A percentile compares a stretch with the other conserved stretches of the same genome.
Conservation (phyloP, 1,284 basidiomycete genomes). For the Papiliotrema fonsecae region DNA sequence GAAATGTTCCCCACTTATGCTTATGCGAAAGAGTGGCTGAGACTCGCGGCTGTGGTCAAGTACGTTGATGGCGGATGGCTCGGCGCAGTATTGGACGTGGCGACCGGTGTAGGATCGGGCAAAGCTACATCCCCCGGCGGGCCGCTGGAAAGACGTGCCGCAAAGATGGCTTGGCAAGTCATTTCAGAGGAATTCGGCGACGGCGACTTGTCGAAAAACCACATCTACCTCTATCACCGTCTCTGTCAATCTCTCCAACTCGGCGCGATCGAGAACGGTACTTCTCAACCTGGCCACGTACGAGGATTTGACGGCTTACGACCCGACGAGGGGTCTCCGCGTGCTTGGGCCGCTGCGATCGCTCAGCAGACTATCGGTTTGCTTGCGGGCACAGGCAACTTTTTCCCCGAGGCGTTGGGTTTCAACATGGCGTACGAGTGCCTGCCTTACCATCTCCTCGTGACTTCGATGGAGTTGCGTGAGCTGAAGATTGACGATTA, state of each 20-base stretch:
- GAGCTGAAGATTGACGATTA: conserved; percentile 37
- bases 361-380: conserved; percentile 36
- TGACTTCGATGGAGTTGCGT: conserved; percentile 32
- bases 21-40: conserved; percentile 27
- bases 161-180: conserved; percentile 38
- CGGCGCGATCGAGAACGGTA: conserved; percentile 2
- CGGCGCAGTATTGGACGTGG: conserved; percentile 15
- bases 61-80: conserved; percentile 40
- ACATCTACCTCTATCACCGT: conserved; percentile 30
- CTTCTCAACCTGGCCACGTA: conserved; percentile 14
- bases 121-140: conserved; percentile 1
- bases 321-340: conserved; percentile 19
- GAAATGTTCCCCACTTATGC: conserved; percentile 31
- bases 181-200: conserved; percentile 43
- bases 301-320: conserved; percentile 22
- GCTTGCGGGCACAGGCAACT: conserved; percentile 23
- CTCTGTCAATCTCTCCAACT: conserved; percentile 18
- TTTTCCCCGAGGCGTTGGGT: conserved; percentile 36
- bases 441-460: conserved; percentile 36
- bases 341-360: conserved; percentile 37
- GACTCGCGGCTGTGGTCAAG: conserved; percentile 31
- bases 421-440: conserved; percentile 43
- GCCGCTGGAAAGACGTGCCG: conserved; percentile 15
- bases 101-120: conserved; percentile 4
- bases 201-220: conserved; percentile 37